Conservation (phyloP, 1,284 basidiomycete genomes). For the Austroboletus novae-zelandiae region DNA sequence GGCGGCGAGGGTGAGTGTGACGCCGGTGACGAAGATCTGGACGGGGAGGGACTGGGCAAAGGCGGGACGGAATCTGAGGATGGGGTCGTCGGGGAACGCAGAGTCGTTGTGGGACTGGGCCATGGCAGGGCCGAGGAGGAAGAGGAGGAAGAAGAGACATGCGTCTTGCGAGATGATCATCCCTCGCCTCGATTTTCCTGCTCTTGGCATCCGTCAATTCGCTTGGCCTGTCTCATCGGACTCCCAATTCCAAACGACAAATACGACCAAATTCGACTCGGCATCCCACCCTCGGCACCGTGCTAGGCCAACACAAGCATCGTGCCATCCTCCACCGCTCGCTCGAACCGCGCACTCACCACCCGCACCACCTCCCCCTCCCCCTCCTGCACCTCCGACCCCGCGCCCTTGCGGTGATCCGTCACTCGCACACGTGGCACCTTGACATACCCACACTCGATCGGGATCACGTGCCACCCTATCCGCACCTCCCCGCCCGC, state of each 20-base stretch:
- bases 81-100: constrained; percentile 55
- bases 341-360: constrained; percentile 53
- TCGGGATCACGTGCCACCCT: constrained; percentile 63
- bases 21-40: constrained; percentile 85
- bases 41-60: constrained; percentile 88
- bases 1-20: constrained; percentile 82
- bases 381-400: constrained; percentile 25
- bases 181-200: not conserved
- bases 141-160: constrained; percentile 9
- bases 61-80: constrained; percentile 69
- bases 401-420: constrained; percentile 50
- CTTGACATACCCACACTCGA: constrained; percentile 66
- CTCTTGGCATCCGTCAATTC: constrained; percentile 1
- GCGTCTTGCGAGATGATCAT: not conserved
- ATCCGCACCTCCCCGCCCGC: constrained; percentile 66
- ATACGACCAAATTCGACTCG: too few species aligned
- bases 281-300: too few species aligned
- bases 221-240: constrained; percentile 6
- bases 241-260: not conserved
- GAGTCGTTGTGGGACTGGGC: constrained; percentile 10
- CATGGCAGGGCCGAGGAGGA: constrained; percentile 18
- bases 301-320: constrained; percentile 20
- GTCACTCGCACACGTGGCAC: constrained; percentile 59
- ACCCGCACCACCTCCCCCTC: constrained; percentile 51
- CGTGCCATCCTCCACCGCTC: constrained; percentile 37